Evolutionary conservation across 2,329 filamentous ascomycete species (phyloP), one percentile per base, ranked within the genome.

Genomic region (Blumeria hordei): DNA sequence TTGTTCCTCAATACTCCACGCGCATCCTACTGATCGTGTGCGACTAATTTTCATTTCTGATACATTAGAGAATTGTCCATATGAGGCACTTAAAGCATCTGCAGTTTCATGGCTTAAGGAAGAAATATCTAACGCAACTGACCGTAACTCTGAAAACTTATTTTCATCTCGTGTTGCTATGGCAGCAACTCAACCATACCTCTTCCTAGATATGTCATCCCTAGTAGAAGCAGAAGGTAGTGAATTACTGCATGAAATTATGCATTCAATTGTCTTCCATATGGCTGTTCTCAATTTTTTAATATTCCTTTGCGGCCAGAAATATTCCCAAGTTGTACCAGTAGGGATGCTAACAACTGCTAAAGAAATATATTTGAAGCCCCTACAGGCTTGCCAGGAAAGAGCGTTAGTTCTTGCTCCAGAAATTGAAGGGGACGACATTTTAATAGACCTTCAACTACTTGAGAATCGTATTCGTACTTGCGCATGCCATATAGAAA

Each of bases 71-170:
- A 78, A 81, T 63, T 81, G 78, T 69, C 72, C 76, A 60, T 81
- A 78, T 60, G 71, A 77, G 1, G 71, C 74, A 0, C 69, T 83
- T 39, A 80, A 80, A 63, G 78, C 75, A 8, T 77, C 75, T 44
- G 78, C 78, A 0, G 71, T 82, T 4, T 71, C 72, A 3, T 83
- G 79, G 79, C 66, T 81, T 36, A 74, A 77, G 55, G 78, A 81
- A 60, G 79, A 82, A 62, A 67, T 81, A 14, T 69, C 80, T 8
- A 64, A 69, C 16, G 60, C 59, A 1, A 62, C 62, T 39, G 58
- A 62, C 34, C 59, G 66, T 6, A 67, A 65, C 55, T 60, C 60
- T 1, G 58, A 63, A 41, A 65, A 63, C 28, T 56, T 67, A 5
- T 82, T 82, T 63, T 66, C 71, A 10, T 71, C 69, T 4, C 67